Base-by-base conservation (phyloP, 2,329 filamentous ascomycete species). In the Aureobasidium sp. region DNA sequence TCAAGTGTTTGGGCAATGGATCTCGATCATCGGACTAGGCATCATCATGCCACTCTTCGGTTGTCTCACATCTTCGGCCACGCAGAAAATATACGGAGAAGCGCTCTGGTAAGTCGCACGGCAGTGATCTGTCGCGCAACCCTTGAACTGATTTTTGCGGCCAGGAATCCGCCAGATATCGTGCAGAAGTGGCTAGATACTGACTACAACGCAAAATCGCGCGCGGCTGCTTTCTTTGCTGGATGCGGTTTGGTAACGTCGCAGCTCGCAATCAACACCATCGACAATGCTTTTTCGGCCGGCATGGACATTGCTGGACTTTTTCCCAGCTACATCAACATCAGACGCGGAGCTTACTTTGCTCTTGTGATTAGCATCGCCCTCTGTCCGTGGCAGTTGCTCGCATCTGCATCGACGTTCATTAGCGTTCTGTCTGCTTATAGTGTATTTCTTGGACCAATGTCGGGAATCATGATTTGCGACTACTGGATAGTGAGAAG, bases 301-400 rank as follows among this genome's bases (percentile, higher is more conserved):
- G 82, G 82, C 6, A 83, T 85, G 74, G 83, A 85, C 66, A 71
- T 84, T 53, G 77, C 82, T 0, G 79, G 77, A 1, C 69, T 84
- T 0, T 78, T 78, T 62, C 81, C 82, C 0, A 75, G 73, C 44
- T 84, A 79, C 64, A 78, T 85, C 70, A 83, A 82, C 68, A 84
- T 84, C 62, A 73, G 81, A 5, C 77, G 83, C 2, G 83, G 83
- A 0, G 76, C 76, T 2, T 80, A 80, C 63, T 71, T 84, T 44
- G 78, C 75, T 5, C 73, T 77, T 0, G 65, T 81, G 3, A 70
- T 82, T 7, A 75, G 74, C 14, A 76, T 80, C 37, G 73, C 74
- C 0, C 73, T 77, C 41, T 78, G 78, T 63, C 82, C 81, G 0
- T 84, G 81, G 82, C 71, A 82, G 62, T 72, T 83, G 0, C 70